phyloP scores from a whole-genome alignment of 371 early-diverging fungal genomes.

The Umbelopsis sp. region DNA sequence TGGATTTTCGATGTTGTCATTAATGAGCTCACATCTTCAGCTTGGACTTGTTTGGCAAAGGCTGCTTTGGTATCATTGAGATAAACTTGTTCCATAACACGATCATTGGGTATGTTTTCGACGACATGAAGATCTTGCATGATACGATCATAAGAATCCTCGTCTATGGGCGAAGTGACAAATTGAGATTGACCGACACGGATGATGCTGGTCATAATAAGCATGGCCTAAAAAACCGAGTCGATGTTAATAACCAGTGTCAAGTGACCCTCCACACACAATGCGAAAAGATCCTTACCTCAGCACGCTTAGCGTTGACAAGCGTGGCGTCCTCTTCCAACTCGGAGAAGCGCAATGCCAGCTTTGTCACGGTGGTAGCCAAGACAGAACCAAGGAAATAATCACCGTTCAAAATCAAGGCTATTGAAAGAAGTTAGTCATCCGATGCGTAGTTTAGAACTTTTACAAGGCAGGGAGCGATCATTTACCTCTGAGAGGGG shows the following conservation, averaged over 20 bases:
- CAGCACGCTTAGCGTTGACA: conserved; percentile 80
- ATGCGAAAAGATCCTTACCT: conserved; percentile 35
- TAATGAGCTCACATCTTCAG: conserved; percentile 57
- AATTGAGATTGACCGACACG: conserved; percentile 91
- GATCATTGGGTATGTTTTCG: conserved; percentile 58
- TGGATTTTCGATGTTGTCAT: no score
- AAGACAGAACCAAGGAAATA: conserved; percentile 90
- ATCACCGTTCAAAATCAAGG: conserved; percentile 89
- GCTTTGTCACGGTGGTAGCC: conserved; percentile 87
- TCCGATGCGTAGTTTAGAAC: not conserved
- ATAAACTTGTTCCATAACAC: conserved; percentile 70
- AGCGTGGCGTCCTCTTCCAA: conserved; percentile 50
- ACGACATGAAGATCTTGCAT: conserved; percentile 87
- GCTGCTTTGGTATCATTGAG: conserved; percentile 79
- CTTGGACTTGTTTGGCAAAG: conserved; percentile 79
- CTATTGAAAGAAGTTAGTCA: conserved; percentile 25
- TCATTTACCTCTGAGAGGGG: conserved; percentile 66
- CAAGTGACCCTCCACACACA: not conserved
- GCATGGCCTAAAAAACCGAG: conserved; percentile 68
- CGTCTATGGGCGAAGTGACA: conserved; percentile 86
- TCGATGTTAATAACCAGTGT: not conserved
- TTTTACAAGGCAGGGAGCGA: not conserved
- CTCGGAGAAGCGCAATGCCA: conserved; percentile 77
- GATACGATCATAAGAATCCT: conserved; percentile 94
- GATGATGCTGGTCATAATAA: conserved; percentile 94